Conservation (phyloP, 345 rosid genomes). For the Stellera chamaejasme region DNA sequence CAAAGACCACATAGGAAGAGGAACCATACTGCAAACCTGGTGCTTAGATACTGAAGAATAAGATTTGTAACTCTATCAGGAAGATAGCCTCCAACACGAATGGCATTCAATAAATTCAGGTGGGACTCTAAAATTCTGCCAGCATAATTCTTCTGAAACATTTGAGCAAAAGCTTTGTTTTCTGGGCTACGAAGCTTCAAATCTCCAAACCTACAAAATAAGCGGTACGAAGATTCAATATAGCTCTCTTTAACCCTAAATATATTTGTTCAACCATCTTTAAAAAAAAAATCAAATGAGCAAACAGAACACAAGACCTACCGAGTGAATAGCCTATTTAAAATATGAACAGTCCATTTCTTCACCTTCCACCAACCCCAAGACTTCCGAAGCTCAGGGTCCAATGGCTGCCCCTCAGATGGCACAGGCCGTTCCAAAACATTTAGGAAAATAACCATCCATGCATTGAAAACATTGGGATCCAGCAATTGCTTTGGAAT, state of each 20-base stretch:
- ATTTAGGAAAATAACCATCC: conserved; percentile 92
- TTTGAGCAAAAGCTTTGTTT: conserved; percentile 76
- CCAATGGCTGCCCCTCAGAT: conserved; percentile 86
- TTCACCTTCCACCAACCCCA: conserved; percentile 99
- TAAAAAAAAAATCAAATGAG: background rate
- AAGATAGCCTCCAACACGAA: conserved; percentile 85
- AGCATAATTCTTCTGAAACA: conserved; percentile 88
- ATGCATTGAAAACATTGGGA: conserved; percentile 72
- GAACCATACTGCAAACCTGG: conserved; percentile 46
- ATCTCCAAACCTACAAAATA: conserved; percentile 80
- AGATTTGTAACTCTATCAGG: conserved; percentile 96
- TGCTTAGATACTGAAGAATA: conserved; percentile 90
- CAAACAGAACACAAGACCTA: conserved; percentile 16
- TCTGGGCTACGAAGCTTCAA: conserved; percentile 82
- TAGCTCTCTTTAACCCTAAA: background rate
- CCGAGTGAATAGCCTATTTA: conserved; percentile 92
- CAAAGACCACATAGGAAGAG: background rate
- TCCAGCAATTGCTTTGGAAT: conserved; percentile 82
- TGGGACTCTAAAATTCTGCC: conserved; percentile 94
- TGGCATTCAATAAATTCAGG: conserved; percentile 65
- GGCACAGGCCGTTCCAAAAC: conserved; percentile 91
- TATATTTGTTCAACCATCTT: background rate
- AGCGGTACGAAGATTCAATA: background rate
- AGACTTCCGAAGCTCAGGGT: conserved; percentile 83
- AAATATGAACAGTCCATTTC: conserved; percentile 97